Evolutionary conservation across 2,329 filamentous ascomycete species (phyloP), one percentile per base, ranked within the genome.

Genomic region (Fusarium subglutinans): DNA sequence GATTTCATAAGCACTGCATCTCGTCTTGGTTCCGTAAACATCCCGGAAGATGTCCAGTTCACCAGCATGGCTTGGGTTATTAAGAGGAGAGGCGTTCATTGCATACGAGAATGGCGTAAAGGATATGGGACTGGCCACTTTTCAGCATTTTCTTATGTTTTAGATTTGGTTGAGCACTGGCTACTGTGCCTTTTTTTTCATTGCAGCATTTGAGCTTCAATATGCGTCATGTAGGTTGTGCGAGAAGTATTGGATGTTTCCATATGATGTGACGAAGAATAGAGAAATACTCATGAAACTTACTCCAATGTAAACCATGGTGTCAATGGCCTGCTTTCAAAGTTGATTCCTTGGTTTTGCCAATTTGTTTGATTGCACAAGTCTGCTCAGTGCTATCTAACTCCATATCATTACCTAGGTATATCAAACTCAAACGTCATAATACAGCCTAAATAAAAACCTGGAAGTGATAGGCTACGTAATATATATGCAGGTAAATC

Each of bases 31-130:
- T 90, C 78, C 84, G 87, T 65, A 86, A 86, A 58, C 89, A 90
- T 67, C 90, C 90, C 4, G 90, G 90, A 6, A 84, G 89, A 65
- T 92, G 90, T 76, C 90, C 90, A 3, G 88, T 92, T 43, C 90
- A 92, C 79, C 90, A 91, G 77, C 90, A 92, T 79, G 87, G 87
- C 60, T 89, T 87, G 80, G 89, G 88, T 41, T 90, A 86, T 69
- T 84, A 76, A 74, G 71, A 66, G 53, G 70, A 64, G 59, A 54
- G 57, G 65, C 38, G 35, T 55, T 47, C 53, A 47, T 67, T 75
- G 73, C 76, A 79, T 79, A 64, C 65, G 45, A 69, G 57, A 70
- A 69, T 45, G 76, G 76, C 68, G 72, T 76, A 64, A 55, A 28
- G 63, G 48, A 48, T 59, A 55, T 54, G 62, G 61, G 59, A 48